Percentiles rank a stretch among this genome's conserved stretches.
Conservation (phyloP, 2,329 filamentous ascomycete genomes). For the Aspergillus candidus region DNA sequence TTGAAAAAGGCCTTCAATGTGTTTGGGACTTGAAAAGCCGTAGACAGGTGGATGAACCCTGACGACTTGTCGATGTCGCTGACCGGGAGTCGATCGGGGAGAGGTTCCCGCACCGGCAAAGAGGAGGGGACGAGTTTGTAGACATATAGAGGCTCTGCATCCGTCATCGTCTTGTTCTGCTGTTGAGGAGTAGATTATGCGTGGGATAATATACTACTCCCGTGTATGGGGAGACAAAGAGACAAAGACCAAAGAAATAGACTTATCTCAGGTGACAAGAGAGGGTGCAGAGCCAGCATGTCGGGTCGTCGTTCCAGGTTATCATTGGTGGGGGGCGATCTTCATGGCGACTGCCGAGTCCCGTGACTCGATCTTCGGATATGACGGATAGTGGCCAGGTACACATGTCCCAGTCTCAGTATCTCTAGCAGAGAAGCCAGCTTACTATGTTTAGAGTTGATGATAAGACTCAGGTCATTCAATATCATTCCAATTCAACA, state of each 20-base stretch:
- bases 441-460: too few relatives aligned
- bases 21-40: constrained; percentile 32
- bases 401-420: too few relatives aligned
- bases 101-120: constrained; percentile 28
- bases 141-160: constrained; percentile 26
- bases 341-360: too few relatives aligned
- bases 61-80: constrained; percentile 32
- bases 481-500: too few relatives aligned
- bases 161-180: constrained; percentile 12
- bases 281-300: too few relatives aligned
- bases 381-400: too few relatives aligned
- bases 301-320: too few relatives aligned
- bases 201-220: background rate
- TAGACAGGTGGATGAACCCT: constrained; percentile 37
- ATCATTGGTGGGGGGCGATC: too few relatives aligned
- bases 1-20: constrained; percentile 35
- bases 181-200: background rate
- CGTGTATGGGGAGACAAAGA: constrained; percentile 2
- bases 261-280: too few relatives aligned
- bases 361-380: too few relatives aligned
- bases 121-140: constrained; percentile 37
- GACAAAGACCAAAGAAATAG: background rate
- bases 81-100: constrained; percentile 31
- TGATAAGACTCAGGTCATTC: too few relatives aligned
- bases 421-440: too few relatives aligned